Evolutionary conservation across 805 yeast genomes (phyloP), one percentile per base, ranked within the genome.

Genomic region (Tetrapisispora iriomotensis): DNA sequence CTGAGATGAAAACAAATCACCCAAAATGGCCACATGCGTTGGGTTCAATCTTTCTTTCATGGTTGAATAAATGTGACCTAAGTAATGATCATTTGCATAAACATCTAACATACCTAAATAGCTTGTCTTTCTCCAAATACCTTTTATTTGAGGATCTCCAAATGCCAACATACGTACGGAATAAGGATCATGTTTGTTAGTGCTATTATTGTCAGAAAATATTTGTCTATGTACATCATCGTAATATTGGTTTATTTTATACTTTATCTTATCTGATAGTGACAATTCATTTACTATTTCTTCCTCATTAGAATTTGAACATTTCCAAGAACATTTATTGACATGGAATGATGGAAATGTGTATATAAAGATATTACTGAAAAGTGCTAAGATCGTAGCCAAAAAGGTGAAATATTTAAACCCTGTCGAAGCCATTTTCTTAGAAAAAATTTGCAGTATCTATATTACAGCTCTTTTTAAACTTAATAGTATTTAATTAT

Each of bases 111-210:
- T 62, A 43, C 83, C 81, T 42, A 84, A 67, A 52, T 79, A 77
- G 12, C 79, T 74, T 1, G 95, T 81, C 21, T 68, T 64, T 7
- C 72, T 74, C 82, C 85, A 79, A 48, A 79, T 75, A 2, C 98
- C 98, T 45, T 88, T 83, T 59, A 92, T 88, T 64, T 92, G 98
- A 0, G 98, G 98, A 54, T 92, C 98, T 8, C 97, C 98, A 59
- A 87, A 79, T 5, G 95, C 82, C 46, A 88, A 58, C 61, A 92
- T 61, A 45, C 75, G 75, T 37, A 87, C 29, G 2, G 28, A 15
- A 8, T 6, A 15, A 17, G n/a, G 12, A 19, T 15, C 17, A 14
- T 22, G 17, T 3, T 13, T 8, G 4, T n/a, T 17, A 8, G 26
- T 28, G 23, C 23, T 23, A 12, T 34, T 29, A 2, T n/a, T 25